Evolutionary conservation across 2,329 filamentous ascomycete species (phyloP).

Genomic region (Colletotrichum magnum): DNA sequence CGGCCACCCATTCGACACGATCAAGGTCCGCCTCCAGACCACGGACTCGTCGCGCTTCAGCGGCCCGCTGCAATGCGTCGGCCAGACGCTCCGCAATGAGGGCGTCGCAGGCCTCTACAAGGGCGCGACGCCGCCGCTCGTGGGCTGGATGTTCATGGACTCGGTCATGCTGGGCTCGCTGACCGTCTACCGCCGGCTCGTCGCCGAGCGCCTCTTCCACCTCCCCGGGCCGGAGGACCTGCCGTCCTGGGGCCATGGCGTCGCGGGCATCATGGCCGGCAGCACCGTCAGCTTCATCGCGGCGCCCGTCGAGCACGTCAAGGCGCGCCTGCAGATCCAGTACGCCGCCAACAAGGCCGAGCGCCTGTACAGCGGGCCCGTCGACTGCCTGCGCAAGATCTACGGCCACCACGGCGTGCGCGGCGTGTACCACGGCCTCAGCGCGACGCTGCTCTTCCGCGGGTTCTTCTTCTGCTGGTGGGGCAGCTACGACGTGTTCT

Average conservation of each 20-base stretch:
- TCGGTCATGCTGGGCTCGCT: constrained; percentile 90
- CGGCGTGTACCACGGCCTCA: constrained; percentile 89
- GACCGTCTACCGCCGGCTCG: constrained; percentile 87
- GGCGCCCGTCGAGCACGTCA: constrained; percentile 94
- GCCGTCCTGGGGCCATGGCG: constrained; percentile 84
- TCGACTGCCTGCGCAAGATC: constrained; percentile 85
- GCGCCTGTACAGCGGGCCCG: constrained; percentile 85
- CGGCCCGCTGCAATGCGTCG: constrained; percentile 87
- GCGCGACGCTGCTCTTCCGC: constrained; percentile 88
- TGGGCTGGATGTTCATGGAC: constrained; percentile 99
- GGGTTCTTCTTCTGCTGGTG: constrained; percentile 99
- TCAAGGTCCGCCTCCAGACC: constrained; percentile 96
- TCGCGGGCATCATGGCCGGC: constrained; percentile 90
- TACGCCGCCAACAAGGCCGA: constrained; percentile 85
- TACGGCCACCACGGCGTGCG: constrained; percentile 78
- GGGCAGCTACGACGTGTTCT: constrained; percentile 92
- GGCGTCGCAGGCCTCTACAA: constrained; percentile 92
- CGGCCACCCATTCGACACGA: constrained; percentile 89
- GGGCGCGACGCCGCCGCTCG: constrained; percentile 89
- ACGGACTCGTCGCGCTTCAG: constrained; percentile 82
- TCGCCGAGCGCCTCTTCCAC: constrained; percentile 85
- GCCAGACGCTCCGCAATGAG: constrained; percentile 88
- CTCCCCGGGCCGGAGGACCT: constrained; percentile 59
- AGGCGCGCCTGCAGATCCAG: constrained; percentile 93
- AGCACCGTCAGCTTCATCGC: constrained; percentile 93